phyloP scores from a whole-genome alignment of 1,284 basidiomycete genomes.

The Trametes versicolor region DNA sequence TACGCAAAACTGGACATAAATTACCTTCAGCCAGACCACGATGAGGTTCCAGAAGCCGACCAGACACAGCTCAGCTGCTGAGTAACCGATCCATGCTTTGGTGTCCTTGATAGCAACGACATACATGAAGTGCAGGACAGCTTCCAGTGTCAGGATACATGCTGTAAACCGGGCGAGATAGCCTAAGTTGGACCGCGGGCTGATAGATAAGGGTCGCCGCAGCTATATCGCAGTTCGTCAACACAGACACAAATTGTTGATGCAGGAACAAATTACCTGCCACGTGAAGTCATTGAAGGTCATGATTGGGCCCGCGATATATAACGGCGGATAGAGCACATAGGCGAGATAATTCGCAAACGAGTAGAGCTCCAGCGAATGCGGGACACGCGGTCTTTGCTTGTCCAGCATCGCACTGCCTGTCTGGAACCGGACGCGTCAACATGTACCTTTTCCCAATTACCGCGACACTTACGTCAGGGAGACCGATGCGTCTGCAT shows the following conservation, averaged over 20 bases:
- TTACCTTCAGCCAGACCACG: slow-evolving; percentile 95
- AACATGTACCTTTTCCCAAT: background rate
- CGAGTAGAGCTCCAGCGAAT: slow-evolving; percentile 60
- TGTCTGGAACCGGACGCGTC: slow-evolving; percentile 39
- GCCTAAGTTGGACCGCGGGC: slow-evolving; percentile 47
- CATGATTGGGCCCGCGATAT: slow-evolving; percentile 96
- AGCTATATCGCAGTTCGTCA: slow-evolving; percentile 52
- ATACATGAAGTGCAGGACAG: slow-evolving; percentile 94
- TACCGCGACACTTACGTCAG: slow-evolving; percentile 52
- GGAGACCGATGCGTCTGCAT: slow-evolving; percentile 48
- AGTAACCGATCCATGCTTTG: slow-evolving; percentile 77
- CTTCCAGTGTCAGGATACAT: slow-evolving; percentile 89
- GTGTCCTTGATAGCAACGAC: slow-evolving; percentile 97
- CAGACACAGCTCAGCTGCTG: slow-evolving; percentile 88
- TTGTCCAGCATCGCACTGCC: slow-evolving; percentile 58
- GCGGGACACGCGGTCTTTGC: slow-evolving; percentile 60
- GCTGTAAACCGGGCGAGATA: slow-evolving; percentile 82
- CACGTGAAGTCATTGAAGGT: slow-evolving; percentile 95
- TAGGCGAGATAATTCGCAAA: slow-evolving; percentile 78
- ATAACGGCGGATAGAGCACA: slow-evolving; percentile 90
- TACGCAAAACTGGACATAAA: slow-evolving; percentile 24
- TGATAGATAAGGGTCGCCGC: slow-evolving; percentile 58
- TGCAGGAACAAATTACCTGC: slow-evolving; percentile 68
- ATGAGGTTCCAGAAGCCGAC: slow-evolving; percentile 98
- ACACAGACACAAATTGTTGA: background rate